Base-by-base conservation (phyloP, 2,329 filamentous ascomycete species). In the Magnaporthiopsis poae region DNA sequence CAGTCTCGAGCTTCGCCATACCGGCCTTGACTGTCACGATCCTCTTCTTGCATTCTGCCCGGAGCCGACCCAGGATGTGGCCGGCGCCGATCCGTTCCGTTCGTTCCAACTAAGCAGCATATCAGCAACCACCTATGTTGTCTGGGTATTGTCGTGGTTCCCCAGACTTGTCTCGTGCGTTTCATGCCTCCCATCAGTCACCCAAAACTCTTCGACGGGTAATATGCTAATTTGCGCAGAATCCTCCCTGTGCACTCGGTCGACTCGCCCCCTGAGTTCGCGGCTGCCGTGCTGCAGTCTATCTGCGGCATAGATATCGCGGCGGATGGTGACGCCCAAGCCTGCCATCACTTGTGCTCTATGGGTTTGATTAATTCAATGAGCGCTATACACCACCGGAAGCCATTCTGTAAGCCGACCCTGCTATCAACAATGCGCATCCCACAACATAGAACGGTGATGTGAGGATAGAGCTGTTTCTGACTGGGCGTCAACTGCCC, bases 1-100 rank as follows among this genome's bases (percentile, higher is more conserved):
- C 1, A 68, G 69, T n/a, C 68, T 69, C 2, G 64, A 52, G 27
- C 66, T 71, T 33, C 15, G 59, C 21, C 13, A 25, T 11, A 56
- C 39, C 9, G 59, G 36, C 56, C 56, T 61, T 29, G 27, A 27
- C 25, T 35, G 35, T 39, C n/a, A 65, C 39, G 64, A 61, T 33
- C 21, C 27, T 11, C 25, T 65, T 1, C 27, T 46, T 25, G n/a
- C n/a, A 21, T 7, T 65, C 13, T 39, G 59, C 21, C 33, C 39
- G 13, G 33, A 27, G 15, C 35, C n/a, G 18, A 8, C 29, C n/a
- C 25, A 36, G 31, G 21, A 25, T 29, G 21, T 29, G 25, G 39
- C 33, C 4, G 59, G 18, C 13, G 36, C 35, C 5, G 64, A 46
- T 21, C n/a, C 29, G 31, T 52, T 65, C 33, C 35, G 59, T 27